Evolutionary conservation across 257 asterid genomes (phyloP), one percentile per base, ranked within the genome.

Genomic region (Fraxinus excelsior): DNA sequence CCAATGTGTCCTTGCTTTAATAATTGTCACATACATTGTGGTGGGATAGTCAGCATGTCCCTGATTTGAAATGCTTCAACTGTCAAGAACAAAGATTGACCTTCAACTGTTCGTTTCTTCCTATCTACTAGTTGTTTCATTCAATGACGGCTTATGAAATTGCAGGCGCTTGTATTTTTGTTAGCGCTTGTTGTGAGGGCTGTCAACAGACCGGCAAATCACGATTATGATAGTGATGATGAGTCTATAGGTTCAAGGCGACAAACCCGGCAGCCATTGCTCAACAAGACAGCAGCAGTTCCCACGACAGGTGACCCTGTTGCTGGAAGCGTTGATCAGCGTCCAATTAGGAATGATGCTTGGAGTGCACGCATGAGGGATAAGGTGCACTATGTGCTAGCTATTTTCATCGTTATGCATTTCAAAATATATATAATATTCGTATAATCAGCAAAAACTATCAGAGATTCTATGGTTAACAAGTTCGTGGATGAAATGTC

Each of bases 301-400:
- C 94, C 97, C 32, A 89, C 97, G 46, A 75, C 97, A 7, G 97
- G 95, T 70, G 92, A 67, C 76, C 91, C 99, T 73, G 94, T 78
- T 81, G 79, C 91, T 77, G 92, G 87, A 80, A 74, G 90, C 58
- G 90, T 88, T 71, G 99, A 96, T 77, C 90, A 90, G 26, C 99
- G 97, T 80, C 92, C 98, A 11, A 93, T 95, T 77, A 90, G 98
- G 81, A 96, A 81, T 56, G 99, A 96, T 81, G 98, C 99, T 72
- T 96, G 99, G 99, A 96, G 99, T 80, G 77, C 95, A 66, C 97
- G 99, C 35, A 96, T 96, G 98, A 85, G 97, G 83, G 98, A 93
- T 81, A 96, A 96, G 99, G 99, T 92, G 76, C 32, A 2, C 29
- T 25, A 25, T 25, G 32, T 23, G 29, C 32, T 60, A 62, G 4